Evolutionary conservation across 2,329 filamentous ascomycete genomes (phyloP).

Genomic region (Trichophyton verrucosum): DNA sequence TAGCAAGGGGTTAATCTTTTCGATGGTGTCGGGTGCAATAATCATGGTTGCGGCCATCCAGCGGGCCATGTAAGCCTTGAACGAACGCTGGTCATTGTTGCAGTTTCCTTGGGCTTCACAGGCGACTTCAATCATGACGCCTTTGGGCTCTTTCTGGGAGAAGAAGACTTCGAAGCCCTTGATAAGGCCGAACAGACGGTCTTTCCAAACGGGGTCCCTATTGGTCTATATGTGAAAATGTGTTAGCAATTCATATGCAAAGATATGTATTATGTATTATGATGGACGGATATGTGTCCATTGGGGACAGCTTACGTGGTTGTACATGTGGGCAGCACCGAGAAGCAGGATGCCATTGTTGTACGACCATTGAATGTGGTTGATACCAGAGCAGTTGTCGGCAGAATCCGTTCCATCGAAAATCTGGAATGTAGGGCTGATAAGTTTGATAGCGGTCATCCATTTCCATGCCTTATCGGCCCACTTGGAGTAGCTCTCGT

Average conservation of each 20-base stretch:
- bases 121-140: conserved; percentile 47
- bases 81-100: conserved; percentile 51
- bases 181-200: conserved; percentile 41
- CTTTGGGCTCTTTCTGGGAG: conserved; percentile 31
- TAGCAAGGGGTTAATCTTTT: conserved; percentile 42
- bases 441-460: conserved; percentile 39
- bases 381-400: conserved; percentile 39
- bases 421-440: conserved; percentile 39
- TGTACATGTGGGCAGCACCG: conserved; percentile 46
- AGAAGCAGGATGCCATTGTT: conserved; percentile 45
- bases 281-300: not conserved
- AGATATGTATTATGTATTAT: not conserved
- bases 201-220: conserved; percentile 40
- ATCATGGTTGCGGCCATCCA: conserved; percentile 48
- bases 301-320: conserved; percentile 28
- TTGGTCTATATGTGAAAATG: conserved; percentile 21
- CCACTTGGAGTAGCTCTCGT: conserved; percentile 66
- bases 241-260: not conserved
- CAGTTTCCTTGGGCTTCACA: conserved; percentile 46
- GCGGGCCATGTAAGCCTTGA: conserved; percentile 53
- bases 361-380: conserved; percentile 46
- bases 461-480: conserved; percentile 54
- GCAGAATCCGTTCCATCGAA: conserved; percentile 45
- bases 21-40: conserved; percentile 44
- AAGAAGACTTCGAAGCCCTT: conserved; percentile 42